Conservation (phyloP, 108 stramenopile genomes). For the Cyclostephanos tholiformis region DNA sequence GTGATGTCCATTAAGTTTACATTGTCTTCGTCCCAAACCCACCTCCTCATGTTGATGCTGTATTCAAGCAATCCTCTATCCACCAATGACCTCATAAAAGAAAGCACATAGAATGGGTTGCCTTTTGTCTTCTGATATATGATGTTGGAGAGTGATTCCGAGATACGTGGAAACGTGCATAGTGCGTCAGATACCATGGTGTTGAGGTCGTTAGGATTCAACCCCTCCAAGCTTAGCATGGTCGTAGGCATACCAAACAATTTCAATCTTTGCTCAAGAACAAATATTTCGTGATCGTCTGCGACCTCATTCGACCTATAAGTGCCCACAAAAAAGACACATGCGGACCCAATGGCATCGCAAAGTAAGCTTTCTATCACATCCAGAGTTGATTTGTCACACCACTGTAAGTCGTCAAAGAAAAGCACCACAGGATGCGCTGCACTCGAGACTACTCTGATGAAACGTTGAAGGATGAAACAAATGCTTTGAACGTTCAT, state of each 20-base stretch:
- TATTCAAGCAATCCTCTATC: too few species aligned
- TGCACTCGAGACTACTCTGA: too few species aligned
- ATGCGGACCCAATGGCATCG: conserved; percentile 8
- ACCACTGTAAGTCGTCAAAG: too few species aligned
- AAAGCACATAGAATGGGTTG: conserved; percentile 29
- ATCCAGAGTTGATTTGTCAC: too few species aligned
- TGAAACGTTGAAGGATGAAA: conserved; percentile 28
- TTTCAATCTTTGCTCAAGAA: conserved; percentile 18
- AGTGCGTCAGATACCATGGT: too few species aligned
- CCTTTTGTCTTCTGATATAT: conserved; percentile 47
- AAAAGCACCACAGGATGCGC: conserved; percentile 31
- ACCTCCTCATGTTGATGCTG: conserved; percentile 36
- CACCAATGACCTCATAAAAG: conserved; percentile 34
- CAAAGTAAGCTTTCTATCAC: too few species aligned
- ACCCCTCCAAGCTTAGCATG: background rate
- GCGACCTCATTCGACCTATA: conserved; percentile 31
- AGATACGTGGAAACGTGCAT: conserved; percentile 19
- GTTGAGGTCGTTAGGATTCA: conserved; percentile 32
- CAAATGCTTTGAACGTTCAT: conserved; percentile 41
- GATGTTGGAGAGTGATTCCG: conserved; percentile 12
- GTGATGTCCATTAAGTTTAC: conserved; percentile 23
- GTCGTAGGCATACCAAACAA: conserved; percentile 12
- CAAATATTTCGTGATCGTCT: too few species aligned
- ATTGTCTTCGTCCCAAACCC: too few species aligned
- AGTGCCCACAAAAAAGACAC: conserved; percentile 43